phyloP scores from a whole-genome alignment of 805 yeast genomes.

The Zygosaccharomyces rouxii region DNA sequence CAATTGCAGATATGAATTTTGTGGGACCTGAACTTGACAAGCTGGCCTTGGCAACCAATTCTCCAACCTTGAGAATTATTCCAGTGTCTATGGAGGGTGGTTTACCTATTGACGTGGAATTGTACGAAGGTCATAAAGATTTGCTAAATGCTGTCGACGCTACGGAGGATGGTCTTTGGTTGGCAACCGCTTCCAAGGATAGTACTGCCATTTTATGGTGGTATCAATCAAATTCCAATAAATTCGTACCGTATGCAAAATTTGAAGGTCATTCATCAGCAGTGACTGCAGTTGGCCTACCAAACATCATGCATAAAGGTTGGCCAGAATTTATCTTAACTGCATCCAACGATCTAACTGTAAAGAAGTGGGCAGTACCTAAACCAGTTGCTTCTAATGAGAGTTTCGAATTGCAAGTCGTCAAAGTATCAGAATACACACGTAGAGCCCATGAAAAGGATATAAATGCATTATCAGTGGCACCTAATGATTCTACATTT shows the following conservation, averaged over 20 bases:
- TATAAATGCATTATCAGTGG: conserved; percentile 79
- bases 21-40: conserved; percentile 56
- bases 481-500: conserved; percentile 84
- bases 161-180: conserved; percentile 78
- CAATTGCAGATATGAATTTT: conserved; percentile 81
- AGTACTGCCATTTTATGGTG: conserved; percentile 80
- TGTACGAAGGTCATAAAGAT: conserved; percentile 81
- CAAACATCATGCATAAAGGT: conserved; percentile 43
- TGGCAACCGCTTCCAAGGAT: conserved; percentile 90
- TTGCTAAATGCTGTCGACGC: conserved; percentile 75
- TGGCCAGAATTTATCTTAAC: conserved; percentile 72
- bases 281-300: conserved; percentile 75
- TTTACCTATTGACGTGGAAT: conserved; percentile 51
- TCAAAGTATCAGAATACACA: conserved; percentile 74
- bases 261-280: conserved; percentile 86
- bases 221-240: conserved; percentile 43
- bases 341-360: conserved; percentile 78
- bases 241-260: conserved; percentile 48
- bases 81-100: conserved; percentile 32
- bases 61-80: conserved; percentile 78
- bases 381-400: conserved; percentile 25
- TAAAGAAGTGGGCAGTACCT: conserved; percentile 81
- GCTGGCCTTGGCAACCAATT: conserved; percentile 87
- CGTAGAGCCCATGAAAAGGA: conserved; percentile 97
- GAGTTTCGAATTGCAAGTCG: conserved; percentile 27